These are phyloP conservation scores for Thelephora ganbajun DNA, from an alignment of 768 basidiomycete species.

Conservation along the genomic window DNA sequence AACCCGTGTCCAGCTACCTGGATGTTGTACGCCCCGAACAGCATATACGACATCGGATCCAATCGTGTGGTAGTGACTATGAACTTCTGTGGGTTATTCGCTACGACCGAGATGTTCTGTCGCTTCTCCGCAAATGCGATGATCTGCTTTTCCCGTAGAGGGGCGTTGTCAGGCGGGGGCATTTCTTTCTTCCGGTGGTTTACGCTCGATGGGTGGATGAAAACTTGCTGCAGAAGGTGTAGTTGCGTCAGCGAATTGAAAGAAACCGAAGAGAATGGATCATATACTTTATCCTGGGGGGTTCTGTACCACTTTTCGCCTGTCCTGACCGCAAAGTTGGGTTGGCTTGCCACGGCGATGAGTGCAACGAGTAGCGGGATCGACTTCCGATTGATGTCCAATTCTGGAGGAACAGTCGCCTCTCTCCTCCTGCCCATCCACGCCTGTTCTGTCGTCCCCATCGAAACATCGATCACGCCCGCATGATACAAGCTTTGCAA, in stretches of 20 bases:
- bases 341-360: constrained; percentile 76
- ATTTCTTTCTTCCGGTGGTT: constrained; percentile 52
- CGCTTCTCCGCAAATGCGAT: constrained; percentile 79
- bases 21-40: constrained; percentile 81
- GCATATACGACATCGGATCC: constrained; percentile 78
- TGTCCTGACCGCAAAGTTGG: constrained; percentile 77
- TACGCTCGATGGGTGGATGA: constrained; percentile 81
- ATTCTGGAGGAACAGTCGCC: constrained; percentile 40
- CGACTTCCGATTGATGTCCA: constrained; percentile 64
- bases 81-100: constrained; percentile 40
- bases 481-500: constrained; percentile 63
- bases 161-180: constrained; percentile 16
- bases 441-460: constrained; percentile 35
- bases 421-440: constrained; percentile 17
- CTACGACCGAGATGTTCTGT: constrained; percentile 45
- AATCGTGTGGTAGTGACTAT: constrained; percentile 73
- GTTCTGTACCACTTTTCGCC: constrained; percentile 60
- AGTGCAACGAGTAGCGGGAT: constrained; percentile 69
- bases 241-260: constrained; percentile 1
- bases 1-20: constrained; percentile 57
- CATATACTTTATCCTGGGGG: constrained; percentile 62
- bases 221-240: constrained; percentile 33
- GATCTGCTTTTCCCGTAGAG: constrained; percentile 48
- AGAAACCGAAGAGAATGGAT: background rate
- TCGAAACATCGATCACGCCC: constrained; percentile 74